Evolutionary conservation across 2,329 filamentous ascomycete species (phyloP).

Genomic region (Zalaria sp.): DNA sequence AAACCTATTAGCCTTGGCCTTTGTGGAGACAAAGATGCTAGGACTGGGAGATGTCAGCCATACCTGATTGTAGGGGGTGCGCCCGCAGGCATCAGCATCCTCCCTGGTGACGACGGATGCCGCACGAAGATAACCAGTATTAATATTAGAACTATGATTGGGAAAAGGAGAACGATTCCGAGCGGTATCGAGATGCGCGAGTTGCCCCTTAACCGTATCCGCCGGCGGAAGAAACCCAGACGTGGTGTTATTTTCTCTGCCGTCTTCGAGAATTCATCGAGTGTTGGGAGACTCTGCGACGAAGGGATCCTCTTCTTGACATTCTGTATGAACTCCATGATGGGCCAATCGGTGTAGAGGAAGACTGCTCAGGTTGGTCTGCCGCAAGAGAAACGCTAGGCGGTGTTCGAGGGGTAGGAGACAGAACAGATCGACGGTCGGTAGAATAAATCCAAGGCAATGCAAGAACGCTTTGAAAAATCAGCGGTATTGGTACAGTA

Average conservation of each 20-base stretch:
- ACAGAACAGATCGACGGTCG: background rate
- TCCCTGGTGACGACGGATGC: conserved; percentile 69
- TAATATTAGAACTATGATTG: conserved; percentile 77
- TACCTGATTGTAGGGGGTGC: conserved; percentile 83
- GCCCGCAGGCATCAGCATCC: conserved; percentile 76
- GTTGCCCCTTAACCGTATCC: conserved; percentile 79
- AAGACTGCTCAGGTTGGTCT: background rate
- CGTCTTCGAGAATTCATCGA: conserved; percentile 28
- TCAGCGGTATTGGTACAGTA: no score
- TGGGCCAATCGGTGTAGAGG: background rate
- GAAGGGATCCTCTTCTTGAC: conserved; percentile 31
- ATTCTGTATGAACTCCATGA: conserved; percentile 29
- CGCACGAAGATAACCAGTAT: conserved; percentile 81
- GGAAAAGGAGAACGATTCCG: conserved; percentile 84
- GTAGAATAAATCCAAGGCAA: background rate
- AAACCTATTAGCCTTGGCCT: conserved; percentile 3
- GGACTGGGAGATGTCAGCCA: conserved; percentile 14
- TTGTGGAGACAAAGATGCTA: background rate
- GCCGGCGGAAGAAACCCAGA: conserved; percentile 71
- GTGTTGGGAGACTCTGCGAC: conserved; percentile 26
- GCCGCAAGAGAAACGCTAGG: no score
- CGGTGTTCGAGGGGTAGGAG: no score
- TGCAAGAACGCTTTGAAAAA: no score
- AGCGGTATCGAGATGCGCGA: conserved; percentile 86
- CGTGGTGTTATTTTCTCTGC: conserved; percentile 31